These are phyloP conservation scores for Pterulicium gracile DNA, from an alignment of 1,284 basidiomycete genomes.

Conservation along the genomic window DNA sequence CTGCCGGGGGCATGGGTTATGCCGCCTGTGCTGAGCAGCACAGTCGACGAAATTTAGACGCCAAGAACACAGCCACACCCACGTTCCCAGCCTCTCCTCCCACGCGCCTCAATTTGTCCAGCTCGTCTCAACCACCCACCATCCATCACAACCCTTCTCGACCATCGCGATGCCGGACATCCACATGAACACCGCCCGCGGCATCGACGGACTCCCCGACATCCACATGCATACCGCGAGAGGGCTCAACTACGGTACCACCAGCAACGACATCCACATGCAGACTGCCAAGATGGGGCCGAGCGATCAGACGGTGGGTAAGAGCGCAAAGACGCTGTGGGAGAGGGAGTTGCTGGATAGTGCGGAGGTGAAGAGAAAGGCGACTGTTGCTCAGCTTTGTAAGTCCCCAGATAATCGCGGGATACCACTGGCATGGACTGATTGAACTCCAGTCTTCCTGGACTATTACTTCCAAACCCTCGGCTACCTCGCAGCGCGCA, in stretches of 20 bases:
- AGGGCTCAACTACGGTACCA: slow-evolving; percentile 22
- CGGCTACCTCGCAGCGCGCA: slow-evolving; percentile 77
- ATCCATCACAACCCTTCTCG: too few species aligned
- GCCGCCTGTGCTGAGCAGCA: too few species aligned
- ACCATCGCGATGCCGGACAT: slow-evolving; percentile 40
- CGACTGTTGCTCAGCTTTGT: slow-evolving; percentile 94
- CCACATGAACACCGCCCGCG: slow-evolving; percentile 65
- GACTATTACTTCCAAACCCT: slow-evolving; percentile 93
- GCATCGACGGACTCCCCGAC: slow-evolving; percentile 36
- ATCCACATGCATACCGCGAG: slow-evolving; percentile 62
- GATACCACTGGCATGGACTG: too few species aligned
- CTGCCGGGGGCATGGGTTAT: too few species aligned
- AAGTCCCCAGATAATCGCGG: slow-evolving; percentile 19
- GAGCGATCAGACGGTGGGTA: slow-evolving; percentile 41
- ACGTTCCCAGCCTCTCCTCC: too few species aligned
- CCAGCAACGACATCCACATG: slow-evolving; percentile 52
- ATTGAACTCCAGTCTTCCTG: slow-evolving; percentile 76
- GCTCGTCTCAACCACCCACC: too few species aligned
- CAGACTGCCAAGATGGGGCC: slow-evolving; percentile 51
- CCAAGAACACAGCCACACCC: too few species aligned
- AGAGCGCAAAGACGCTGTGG: slow-evolving; percentile 41
- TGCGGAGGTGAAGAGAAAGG: slow-evolving; percentile 82
- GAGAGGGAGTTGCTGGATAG: slow-evolving; percentile 77
- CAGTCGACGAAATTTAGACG: too few species aligned
- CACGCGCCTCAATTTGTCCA: too few species aligned